phyloP scores from a whole-genome alignment of 2,329 filamentous ascomycete species.

The Drechslerella coelobrocha region DNA sequence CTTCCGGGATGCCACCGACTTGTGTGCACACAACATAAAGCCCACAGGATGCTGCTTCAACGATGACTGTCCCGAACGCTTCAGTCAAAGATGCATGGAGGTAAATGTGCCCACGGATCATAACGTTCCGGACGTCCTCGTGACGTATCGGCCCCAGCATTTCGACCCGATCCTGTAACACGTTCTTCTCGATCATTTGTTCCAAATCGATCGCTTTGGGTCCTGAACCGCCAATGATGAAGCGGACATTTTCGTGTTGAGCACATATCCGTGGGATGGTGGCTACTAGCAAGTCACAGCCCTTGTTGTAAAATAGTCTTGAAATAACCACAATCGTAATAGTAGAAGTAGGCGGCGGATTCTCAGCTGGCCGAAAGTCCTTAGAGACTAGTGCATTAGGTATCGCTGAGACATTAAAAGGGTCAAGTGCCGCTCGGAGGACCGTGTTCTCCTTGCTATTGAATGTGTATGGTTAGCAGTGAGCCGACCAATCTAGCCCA shows the following conservation, averaged over 20 bases:
- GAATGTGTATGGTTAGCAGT: constrained; percentile 5
- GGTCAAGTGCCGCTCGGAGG: constrained; percentile 88
- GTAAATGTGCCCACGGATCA: constrained; percentile 96
- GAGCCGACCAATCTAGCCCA: background rate
- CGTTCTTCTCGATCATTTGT: constrained; percentile 95
- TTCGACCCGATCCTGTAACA: constrained; percentile 90
- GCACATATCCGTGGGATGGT: constrained; percentile 91
- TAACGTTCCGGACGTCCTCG: constrained; percentile 95
- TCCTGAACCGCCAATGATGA: constrained; percentile 93
- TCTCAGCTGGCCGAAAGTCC: constrained; percentile 75
- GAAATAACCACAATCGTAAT: constrained; percentile 98
- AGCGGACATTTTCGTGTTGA: constrained; percentile 88
- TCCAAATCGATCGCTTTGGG: constrained; percentile 97
- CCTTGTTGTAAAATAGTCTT: constrained; percentile 97
- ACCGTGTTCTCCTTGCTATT: constrained; percentile 96
- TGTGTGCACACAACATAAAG: constrained; percentile 96
- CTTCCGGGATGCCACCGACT: constrained; percentile 95
- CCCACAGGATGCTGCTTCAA: constrained; percentile 94
- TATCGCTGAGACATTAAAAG: constrained; percentile 95
- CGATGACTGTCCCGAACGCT: constrained; percentile 96
- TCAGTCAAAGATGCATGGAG: constrained; percentile 94
- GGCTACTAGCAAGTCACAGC: constrained; percentile 94
- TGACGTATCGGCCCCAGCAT: constrained; percentile 91
- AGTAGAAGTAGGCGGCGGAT: constrained; percentile 65
- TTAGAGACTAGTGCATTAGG: constrained; percentile 97